These are phyloP conservation scores for Leccinum ochraceum DNA, from an alignment of 768 basidiomycete genomes.

Conservation along the genomic window DNA sequence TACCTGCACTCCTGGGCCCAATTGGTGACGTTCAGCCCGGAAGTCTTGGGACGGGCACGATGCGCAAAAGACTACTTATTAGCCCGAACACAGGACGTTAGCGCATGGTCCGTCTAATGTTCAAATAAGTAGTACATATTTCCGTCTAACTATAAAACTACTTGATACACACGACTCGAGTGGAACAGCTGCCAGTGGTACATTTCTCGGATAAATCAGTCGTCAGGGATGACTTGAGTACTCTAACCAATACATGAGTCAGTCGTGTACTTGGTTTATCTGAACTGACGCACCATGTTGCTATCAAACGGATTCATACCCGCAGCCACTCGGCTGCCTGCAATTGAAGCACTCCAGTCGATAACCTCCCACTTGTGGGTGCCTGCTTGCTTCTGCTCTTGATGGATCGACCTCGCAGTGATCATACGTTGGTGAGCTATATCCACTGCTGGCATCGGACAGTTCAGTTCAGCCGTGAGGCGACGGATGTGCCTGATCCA, in stretches of 20 bases:
- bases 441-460: conserved; percentile 73
- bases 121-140: neutral
- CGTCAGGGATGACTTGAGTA: conserved; percentile 23
- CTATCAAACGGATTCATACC: conserved; percentile 54
- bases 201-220: conserved; percentile 8
- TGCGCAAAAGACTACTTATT: neutral
- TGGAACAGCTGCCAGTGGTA: neutral
- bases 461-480: conserved; percentile 62
- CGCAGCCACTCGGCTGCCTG: conserved; percentile 73
- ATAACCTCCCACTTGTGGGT: conserved; percentile 55
- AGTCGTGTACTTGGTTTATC: neutral
- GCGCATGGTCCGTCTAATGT: neutral
- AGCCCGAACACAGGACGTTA: neutral
- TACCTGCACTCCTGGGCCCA: neutral
- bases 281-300: conserved; percentile 29
- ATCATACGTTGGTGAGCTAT: conserved; percentile 77
- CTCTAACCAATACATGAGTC: conserved; percentile 9
- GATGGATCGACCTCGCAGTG: conserved; percentile 74
- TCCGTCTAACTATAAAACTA: neutral
- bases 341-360: conserved; percentile 84
- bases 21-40: neutral
- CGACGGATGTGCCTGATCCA: conserved; percentile 61
- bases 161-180: neutral
- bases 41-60: neutral
- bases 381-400: conserved; percentile 43